phyloP scores from a whole-genome alignment of 352 stramenopile genomes.

The Phytophthora podocarpi region DNA sequence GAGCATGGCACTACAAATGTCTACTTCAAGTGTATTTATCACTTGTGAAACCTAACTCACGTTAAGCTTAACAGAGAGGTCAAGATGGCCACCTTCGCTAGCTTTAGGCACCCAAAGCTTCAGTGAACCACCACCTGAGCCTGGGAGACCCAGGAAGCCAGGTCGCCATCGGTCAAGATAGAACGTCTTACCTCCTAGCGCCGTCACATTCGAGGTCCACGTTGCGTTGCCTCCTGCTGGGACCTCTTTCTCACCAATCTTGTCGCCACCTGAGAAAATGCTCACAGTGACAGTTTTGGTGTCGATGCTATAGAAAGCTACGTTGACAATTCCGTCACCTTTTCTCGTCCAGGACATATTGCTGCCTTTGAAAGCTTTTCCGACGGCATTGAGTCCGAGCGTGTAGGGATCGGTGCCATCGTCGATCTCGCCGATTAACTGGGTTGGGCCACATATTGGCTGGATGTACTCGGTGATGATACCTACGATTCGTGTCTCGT shows the following conservation, averaged over 20 bases:
- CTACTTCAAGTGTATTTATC: too few relatives aligned
- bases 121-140: constrained; percentile 32
- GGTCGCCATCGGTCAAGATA: constrained; percentile 35
- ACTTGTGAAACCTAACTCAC: constrained; percentile 34
- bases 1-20: too few relatives aligned
- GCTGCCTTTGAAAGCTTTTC: constrained; percentile 50
- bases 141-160: constrained; percentile 31
- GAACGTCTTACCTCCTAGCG: constrained; percentile 31
- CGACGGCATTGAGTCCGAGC: constrained; percentile 41
- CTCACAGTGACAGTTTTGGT: constrained; percentile 39
- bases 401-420: constrained; percentile 48
- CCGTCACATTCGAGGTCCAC: constrained; percentile 29
- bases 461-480: constrained; percentile 41
- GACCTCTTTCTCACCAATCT: constrained; percentile 54
- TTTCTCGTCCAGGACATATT: constrained; percentile 46
- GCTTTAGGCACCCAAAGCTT: constrained; percentile 36
- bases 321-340: constrained; percentile 47
- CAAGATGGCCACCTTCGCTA: constrained; percentile 32
- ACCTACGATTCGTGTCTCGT: constrained; percentile 36
- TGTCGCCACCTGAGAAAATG: constrained; percentile 34
- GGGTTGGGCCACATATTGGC: constrained; percentile 33
- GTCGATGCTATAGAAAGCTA: constrained; percentile 48
- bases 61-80: constrained; percentile 27
- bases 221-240: constrained; percentile 24
- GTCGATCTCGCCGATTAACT: constrained; percentile 45